phyloP scores from a whole-genome alignment of 1,284 basidiomycete genomes.

The Baeospora myosura region DNA sequence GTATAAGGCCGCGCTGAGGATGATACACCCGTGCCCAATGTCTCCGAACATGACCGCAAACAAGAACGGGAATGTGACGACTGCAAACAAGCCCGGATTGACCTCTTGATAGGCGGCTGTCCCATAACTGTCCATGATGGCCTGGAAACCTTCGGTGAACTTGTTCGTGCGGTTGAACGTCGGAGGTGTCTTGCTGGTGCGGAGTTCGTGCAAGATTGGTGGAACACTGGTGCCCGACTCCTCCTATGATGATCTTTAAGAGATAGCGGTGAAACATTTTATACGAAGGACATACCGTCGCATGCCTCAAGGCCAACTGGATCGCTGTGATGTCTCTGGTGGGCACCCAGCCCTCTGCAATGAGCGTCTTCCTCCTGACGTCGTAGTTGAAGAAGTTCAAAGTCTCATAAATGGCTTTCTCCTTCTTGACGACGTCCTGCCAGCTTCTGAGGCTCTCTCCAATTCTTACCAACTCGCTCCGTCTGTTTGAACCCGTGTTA shows the following conservation, averaged over 20 bases:
- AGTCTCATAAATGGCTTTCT: slow-evolving; percentile 94
- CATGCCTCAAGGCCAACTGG: slow-evolving; percentile 84
- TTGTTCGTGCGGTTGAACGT: slow-evolving; percentile 95
- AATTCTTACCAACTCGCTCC: slow-evolving; percentile 79
- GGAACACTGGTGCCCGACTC: slow-evolving; percentile 89
- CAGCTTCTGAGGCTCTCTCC: slow-evolving; percentile 85
- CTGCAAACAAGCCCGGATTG: slow-evolving; percentile 92
- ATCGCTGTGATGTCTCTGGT: slow-evolving; percentile 84
- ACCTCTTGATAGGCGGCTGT: slow-evolving; percentile 94
- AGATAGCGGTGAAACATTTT: slow-evolving; percentile 1
- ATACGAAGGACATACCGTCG: slow-evolving; percentile 56
- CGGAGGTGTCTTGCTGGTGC: slow-evolving; percentile 87
- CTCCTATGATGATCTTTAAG: slow-evolving; percentile 45
- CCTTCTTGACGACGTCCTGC: slow-evolving; percentile 91
- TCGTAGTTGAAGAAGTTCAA: slow-evolving; percentile 95
- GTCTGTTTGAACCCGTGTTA: slow-evolving; percentile 83
- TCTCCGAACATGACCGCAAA: slow-evolving; percentile 99
- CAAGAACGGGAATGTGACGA: slow-evolving; percentile 96
- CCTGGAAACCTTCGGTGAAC: slow-evolving; percentile 96
- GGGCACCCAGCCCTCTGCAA: slow-evolving; percentile 98
- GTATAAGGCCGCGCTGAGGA: slow-evolving; percentile 67
- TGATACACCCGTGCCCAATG: slow-evolving; percentile 91
- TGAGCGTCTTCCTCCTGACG: slow-evolving; percentile 86
- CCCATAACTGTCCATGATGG: slow-evolving; percentile 97
- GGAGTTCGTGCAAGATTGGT: slow-evolving; percentile 88